Conservation (phyloP, 1,139 yeast species). For the Lodderomyces pseudojiufengensis region DNA sequence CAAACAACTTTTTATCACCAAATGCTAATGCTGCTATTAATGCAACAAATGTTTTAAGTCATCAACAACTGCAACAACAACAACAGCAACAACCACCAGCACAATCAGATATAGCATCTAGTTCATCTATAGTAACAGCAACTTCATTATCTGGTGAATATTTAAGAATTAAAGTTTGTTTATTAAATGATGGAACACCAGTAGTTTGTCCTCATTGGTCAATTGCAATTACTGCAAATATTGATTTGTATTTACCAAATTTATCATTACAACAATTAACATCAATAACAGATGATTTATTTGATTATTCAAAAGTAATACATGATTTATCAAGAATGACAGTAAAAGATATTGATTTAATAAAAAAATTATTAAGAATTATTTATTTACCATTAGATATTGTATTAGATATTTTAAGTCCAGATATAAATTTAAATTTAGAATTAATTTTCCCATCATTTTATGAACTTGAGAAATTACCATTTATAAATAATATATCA, state of each 20-base stretch:
- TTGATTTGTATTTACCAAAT: slow-evolving; percentile 52
- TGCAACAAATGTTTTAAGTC: slow-evolving; percentile 1
- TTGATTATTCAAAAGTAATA: slow-evolving; percentile 42
- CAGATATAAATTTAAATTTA: slow-evolving; percentile 64
- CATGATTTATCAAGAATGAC: slow-evolving; percentile 40
- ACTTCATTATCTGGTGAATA: slow-evolving; percentile 86
- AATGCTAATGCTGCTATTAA: slow-evolving; percentile 8
- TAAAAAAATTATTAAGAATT: slow-evolving; percentile 40
- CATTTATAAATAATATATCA: slow-evolving; percentile 48
- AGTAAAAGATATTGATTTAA: slow-evolving; percentile 30
- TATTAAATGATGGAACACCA: slow-evolving; percentile 81
- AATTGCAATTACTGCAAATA: slow-evolving; percentile 52
- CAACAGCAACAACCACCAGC: slow-evolving; percentile 17
- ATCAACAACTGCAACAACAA: slow-evolving; percentile 2
- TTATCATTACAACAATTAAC: slow-evolving; percentile 40
- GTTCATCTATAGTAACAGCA: slow-evolving; percentile 74
- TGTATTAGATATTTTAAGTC: slow-evolving; percentile 53
- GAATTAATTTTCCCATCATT: slow-evolving; percentile 81
- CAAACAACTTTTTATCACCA: slow-evolving; percentile 38
- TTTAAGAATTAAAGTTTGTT: slow-evolving; percentile 63
- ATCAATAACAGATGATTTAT: slow-evolving; percentile 40
- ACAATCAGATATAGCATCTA: slow-evolving; percentile 7
- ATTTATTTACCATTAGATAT: slow-evolving; percentile 59
- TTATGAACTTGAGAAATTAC: slow-evolving; percentile 53
- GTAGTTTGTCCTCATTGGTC: slow-evolving; percentile 74